A percentile compares a stretch with the other conserved stretches of the same genome.
These are phyloP conservation scores for Coemansia sp. DNA, from an alignment of 192 early-diverging fungal species.

Conservation along the genomic window DNA sequence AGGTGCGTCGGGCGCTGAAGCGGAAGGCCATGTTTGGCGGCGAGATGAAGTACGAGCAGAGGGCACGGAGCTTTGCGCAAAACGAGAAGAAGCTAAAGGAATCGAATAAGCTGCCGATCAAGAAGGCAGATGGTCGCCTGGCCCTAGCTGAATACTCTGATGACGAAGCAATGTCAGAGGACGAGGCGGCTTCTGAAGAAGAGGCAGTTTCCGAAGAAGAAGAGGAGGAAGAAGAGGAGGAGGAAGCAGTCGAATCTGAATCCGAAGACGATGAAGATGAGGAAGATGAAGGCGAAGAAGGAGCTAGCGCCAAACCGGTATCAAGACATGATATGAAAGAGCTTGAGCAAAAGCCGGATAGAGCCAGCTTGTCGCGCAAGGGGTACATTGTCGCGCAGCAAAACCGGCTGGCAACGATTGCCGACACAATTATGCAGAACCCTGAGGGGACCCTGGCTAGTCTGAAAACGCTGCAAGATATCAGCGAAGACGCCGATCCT, in stretches of 20 bases:
- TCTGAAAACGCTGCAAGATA: constrained; percentile 66
- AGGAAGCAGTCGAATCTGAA: neutral
- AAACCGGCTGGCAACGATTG: constrained; percentile 79
- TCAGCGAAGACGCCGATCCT: constrained; percentile 64
- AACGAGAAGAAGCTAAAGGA: constrained; percentile 41
- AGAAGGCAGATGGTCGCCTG: constrained; percentile 56
- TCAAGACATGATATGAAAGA: too few species aligned
- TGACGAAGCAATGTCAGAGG: constrained; percentile 26
- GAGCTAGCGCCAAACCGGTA: constrained; percentile 9
- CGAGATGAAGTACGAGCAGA: constrained; percentile 47
- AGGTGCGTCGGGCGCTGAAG: constrained; percentile 37
- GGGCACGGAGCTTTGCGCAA: constrained; percentile 31
- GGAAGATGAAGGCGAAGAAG: neutral
- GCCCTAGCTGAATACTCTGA: constrained; percentile 55
- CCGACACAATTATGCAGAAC: constrained; percentile 75
- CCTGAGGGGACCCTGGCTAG: constrained; percentile 70
- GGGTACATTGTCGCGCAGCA: constrained; percentile 62
- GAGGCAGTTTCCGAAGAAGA: constrained; percentile 9
- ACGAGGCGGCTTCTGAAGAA: constrained; percentile 33
- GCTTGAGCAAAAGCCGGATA: constrained; percentile 28
- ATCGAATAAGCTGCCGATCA: constrained; percentile 58
- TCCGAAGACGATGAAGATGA: constrained; percentile 1
- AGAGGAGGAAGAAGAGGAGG: neutral
- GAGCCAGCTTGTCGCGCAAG: constrained; percentile 56
- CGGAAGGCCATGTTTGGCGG: constrained; percentile 46